These are phyloP conservation scores for Clarkia xantiana DNA, from an alignment of 345 rosid genomes.

Conservation along the genomic window DNA sequence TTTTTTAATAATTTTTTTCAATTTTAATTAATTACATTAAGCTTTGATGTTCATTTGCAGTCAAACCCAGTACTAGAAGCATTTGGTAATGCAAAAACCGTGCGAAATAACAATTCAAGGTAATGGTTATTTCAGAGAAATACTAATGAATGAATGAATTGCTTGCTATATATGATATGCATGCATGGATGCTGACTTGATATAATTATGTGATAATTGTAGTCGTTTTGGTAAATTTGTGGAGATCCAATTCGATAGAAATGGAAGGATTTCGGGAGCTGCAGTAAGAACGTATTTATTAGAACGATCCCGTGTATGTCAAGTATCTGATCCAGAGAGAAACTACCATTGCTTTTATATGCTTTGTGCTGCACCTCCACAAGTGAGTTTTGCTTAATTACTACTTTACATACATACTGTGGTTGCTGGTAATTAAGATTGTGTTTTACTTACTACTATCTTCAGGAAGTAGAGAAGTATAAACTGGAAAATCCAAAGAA, in stretches of 20 bases:
- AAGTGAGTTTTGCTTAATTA: constrained; percentile 37
- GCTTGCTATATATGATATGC: constrained; percentile 1
- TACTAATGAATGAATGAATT: constrained; percentile 6
- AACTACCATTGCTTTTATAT: constrained; percentile 98
- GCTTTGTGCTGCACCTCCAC: constrained; percentile 87
- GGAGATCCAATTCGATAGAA: constrained; percentile 79
- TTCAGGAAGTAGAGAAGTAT: constrained; percentile 63
- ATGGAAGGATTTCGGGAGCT: constrained; percentile 91
- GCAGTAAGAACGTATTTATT: constrained; percentile 91
- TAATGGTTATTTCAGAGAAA: constrained; percentile 8
- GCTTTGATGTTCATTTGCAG: constrained; percentile 25
- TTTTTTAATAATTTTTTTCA: not conserved
- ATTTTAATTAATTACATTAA: not conserved
- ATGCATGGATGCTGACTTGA: constrained; percentile 7
- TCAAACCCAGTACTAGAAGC: constrained; percentile 99
- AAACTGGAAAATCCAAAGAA: constrained; percentile 70
- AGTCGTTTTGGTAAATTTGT: constrained; percentile 99
- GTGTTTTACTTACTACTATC: too few species aligned
- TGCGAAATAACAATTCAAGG: constrained; percentile 97
- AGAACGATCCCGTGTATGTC: constrained; percentile 97
- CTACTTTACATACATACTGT: too few species aligned
- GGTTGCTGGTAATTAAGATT: too few species aligned
- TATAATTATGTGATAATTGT: constrained; percentile 17
- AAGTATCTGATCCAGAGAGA: constrained; percentile 97
- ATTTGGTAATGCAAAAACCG: constrained; percentile 97